Base-by-base conservation (phyloP, 1,139 yeast genomes). In the Hemisphaericaspora lyxosophila region DNA sequence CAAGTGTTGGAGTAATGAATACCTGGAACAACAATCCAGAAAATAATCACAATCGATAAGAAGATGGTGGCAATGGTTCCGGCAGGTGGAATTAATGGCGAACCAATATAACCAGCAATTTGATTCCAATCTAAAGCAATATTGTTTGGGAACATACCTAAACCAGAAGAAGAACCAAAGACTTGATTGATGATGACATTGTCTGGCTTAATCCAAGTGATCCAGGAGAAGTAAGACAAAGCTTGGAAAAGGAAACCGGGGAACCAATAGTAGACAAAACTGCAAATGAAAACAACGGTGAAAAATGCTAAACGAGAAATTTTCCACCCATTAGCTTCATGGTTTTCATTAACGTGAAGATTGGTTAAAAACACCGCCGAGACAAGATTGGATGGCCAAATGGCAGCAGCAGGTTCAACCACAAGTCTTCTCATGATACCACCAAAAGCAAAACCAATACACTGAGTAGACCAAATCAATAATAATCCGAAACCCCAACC, bases 11-110 rank as follows among this genome's bases (percentile, higher is more conserved):
- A 49, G 52, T 61, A 70, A 54, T 68, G 62, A 31, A 70, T 41
- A n/a, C 67, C 73, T 33, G 75, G 75, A 33, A 61, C 65, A 32
- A 66, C 47, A 32, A 61, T 54, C 75, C 74, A 68, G 60, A 64
- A 69, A 41, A 70, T 62, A 13, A 62, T 34, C 11, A 78, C 60
- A 35, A 76, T 58, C 14, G 80, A 72, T 5, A 64, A 30, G 41
- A 73, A 62, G 43, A 76, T 69, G 48, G 82, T 80, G 26, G 72
- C 65, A 40, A 76, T 61, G 15, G 82, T 75, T 37, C 75, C 64
- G 35, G 80, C 77, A 22, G 90, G 89, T 7, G 87, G 84, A 47
- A 81, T 72, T 51, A 84, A 69, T 8, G 90, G 87, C 18, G 84
- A 75, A 12, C 82, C 80, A 43, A 78, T 61, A 58, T 75, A 78